Evolutionary conservation across 768 basidiomycete species (phyloP), one percentile per base, ranked within the genome.

Genomic region (Boletus fagicola): DNA sequence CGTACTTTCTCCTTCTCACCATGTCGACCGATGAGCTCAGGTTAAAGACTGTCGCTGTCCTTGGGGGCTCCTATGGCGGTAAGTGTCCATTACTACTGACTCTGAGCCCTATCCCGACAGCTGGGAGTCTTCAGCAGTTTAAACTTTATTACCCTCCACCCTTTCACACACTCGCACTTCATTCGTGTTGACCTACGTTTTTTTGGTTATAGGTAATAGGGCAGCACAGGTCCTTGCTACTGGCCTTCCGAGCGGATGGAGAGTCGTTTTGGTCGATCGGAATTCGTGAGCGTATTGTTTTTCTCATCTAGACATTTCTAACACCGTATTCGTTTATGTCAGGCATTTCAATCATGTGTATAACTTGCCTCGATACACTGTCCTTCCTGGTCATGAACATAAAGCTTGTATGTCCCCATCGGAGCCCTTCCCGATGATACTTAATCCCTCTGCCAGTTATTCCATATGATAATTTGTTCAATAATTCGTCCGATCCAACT

Each of bases 21-120:
- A 63, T 63, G 62, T 59, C 62, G 28, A 31, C 38, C 11, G 49
- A 53, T 28, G 42, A 44, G 33, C 28, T 5, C 16, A 28, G n/a
- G 22, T 6, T 51, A 0, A 63, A 42, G 31, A 83, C 80, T 6
- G 77, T 85, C 12, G 78, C 78, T 42, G 78, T 85, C 38, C 71
- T 85, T 12, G 84, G 84, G 0, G 82, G 75, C 1, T 78, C 81
- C 0, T 85, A 83, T 61, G 84, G 82, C 38, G 84, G 82, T 79
- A 24, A 62, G 55, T 49, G 4, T 26, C 3, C 26, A 18, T 57
- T 43, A 57, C 56, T 51, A 51, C 30, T 30, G 24, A 36, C 20
- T 30, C 31, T 61, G n/a, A 12, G 28, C 8, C 15, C 31, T 28
- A 12, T 24, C 11, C 57, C 26, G 36, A 28, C 24, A 2, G 28